Conservation (phyloP, 805 yeast species). For the Candida oleophila region DNA sequence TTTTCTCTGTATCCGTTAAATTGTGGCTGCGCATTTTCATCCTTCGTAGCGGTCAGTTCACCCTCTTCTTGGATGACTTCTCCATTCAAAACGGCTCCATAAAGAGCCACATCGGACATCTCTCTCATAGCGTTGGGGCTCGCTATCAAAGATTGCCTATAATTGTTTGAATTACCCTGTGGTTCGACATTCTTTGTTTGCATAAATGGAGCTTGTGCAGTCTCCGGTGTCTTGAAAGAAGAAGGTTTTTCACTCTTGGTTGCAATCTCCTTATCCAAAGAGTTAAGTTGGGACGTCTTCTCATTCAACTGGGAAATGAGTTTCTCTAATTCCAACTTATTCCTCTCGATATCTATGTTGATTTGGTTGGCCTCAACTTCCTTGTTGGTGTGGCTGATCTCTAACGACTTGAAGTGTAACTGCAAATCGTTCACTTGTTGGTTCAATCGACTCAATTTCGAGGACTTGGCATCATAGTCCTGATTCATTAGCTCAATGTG, state of each 20-base stretch:
- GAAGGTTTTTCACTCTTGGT: background rate
- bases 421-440: slow-evolving; percentile 15
- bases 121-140: slow-evolving; percentile 29
- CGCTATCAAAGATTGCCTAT: slow-evolving; percentile 13
- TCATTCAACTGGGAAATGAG: background rate
- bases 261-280: background rate
- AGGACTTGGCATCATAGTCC: slow-evolving; percentile 19
- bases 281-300: background rate
- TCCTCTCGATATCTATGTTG: background rate
- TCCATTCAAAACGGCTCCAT: slow-evolving; percentile 35
- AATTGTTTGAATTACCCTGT: background rate
- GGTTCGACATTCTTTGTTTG: too few relatives aligned
- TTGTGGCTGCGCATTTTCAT: background rate
- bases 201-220: background rate
- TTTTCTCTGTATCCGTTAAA: slow-evolving; percentile 1
- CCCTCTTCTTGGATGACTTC: slow-evolving; percentile 11
- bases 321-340: slow-evolving; percentile 8
- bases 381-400: slow-evolving; percentile 5
- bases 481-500: slow-evolving; percentile 24
- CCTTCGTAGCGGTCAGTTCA: background rate
- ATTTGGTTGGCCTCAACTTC: slow-evolving; percentile 1
- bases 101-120: slow-evolving; percentile 35
- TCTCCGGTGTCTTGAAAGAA: background rate
- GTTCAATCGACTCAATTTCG: slow-evolving; percentile 16
- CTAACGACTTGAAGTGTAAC: slow-evolving; percentile 9